Evolutionary conservation across 352 stramenopile genomes (phyloP).

Genomic region (Phytophthora pluvialis): DNA sequence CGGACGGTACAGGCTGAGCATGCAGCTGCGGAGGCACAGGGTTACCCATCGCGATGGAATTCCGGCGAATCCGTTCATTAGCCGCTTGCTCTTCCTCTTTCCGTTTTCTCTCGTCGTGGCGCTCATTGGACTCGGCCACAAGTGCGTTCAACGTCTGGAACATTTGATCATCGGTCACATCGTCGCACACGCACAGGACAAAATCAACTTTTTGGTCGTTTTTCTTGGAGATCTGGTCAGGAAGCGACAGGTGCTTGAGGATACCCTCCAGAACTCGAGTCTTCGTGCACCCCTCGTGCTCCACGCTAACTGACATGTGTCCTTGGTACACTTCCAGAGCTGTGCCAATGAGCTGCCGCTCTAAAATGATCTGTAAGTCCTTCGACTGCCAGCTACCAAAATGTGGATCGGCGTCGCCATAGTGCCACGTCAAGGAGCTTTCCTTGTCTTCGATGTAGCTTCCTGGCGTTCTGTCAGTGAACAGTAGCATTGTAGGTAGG

Average conservation of each 20-base stretch:
- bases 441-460: constrained; percentile 89
- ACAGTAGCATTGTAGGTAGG: constrained; percentile 76
- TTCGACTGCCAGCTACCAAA: constrained; percentile 91
- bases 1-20: constrained; percentile 37
- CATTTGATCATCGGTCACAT: constrained; percentile 91
- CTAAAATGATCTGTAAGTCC: constrained; percentile 90
- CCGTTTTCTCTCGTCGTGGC: constrained; percentile 59
- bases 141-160: constrained; percentile 88
- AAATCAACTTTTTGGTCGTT: constrained; percentile 86
- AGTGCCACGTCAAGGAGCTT: constrained; percentile 90
- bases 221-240: constrained; percentile 69
- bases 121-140: constrained; percentile 76
- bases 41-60: constrained; percentile 30
- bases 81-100: constrained; percentile 42
- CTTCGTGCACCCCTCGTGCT: constrained; percentile 84
- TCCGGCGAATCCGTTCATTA: constrained; percentile 38
- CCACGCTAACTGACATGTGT: constrained; percentile 82
- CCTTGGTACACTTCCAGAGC: constrained; percentile 89
- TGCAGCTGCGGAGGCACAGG: constrained; percentile 19
- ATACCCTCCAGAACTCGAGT: constrained; percentile 77
- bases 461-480: constrained; percentile 77
- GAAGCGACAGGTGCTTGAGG: constrained; percentile 73
- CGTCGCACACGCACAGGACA: constrained; percentile 89
- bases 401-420: constrained; percentile 82
- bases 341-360: constrained; percentile 84